phyloP scores from a whole-genome alignment of 148 eudicot species.

The Bassia scoparia region DNA sequence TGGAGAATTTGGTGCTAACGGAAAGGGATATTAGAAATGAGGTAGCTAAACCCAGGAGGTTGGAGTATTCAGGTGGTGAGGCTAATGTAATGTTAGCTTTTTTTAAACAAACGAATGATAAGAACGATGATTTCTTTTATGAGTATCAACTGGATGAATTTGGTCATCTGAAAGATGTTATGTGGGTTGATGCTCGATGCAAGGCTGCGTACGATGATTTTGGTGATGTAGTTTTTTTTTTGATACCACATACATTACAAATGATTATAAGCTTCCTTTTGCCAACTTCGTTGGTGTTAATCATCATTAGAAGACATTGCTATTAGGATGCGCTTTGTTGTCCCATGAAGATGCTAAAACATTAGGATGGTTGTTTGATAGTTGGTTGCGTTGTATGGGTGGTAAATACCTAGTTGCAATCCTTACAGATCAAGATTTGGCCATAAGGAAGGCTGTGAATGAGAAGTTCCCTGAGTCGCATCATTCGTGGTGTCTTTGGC shows the following conservation, averaged over 20 bases:
- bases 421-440: slow-evolving; percentile 41
- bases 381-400: slow-evolving; percentile 53
- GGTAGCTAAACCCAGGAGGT: no score
- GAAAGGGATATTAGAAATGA: no score
- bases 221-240: slow-evolving; percentile 54
- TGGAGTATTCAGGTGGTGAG: no score
- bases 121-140: slow-evolving; percentile 57
- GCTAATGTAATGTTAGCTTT: slow-evolving; percentile 50
- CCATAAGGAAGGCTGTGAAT: slow-evolving; percentile 45
- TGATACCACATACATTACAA: slow-evolving; percentile 45
- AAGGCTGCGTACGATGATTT: slow-evolving; percentile 51
- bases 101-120: slow-evolving; percentile 56
- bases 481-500: slow-evolving; percentile 53
- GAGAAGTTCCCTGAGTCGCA: no score
- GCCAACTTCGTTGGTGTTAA: no score
- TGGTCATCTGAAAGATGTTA: slow-evolving; percentile 39
- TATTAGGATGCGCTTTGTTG: no score
- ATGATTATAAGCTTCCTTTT: no score
- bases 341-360: no score
- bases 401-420: slow-evolving; percentile 40
- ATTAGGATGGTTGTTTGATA: slow-evolving; percentile 48
- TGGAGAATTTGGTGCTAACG: no score
- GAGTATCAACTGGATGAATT: slow-evolving; percentile 53
- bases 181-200: slow-evolving; percentile 29
- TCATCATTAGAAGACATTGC: no score